Base-by-base conservation (phyloP, 2,329 filamentous ascomycete genomes). In the Grosmannia huntii region DNA sequence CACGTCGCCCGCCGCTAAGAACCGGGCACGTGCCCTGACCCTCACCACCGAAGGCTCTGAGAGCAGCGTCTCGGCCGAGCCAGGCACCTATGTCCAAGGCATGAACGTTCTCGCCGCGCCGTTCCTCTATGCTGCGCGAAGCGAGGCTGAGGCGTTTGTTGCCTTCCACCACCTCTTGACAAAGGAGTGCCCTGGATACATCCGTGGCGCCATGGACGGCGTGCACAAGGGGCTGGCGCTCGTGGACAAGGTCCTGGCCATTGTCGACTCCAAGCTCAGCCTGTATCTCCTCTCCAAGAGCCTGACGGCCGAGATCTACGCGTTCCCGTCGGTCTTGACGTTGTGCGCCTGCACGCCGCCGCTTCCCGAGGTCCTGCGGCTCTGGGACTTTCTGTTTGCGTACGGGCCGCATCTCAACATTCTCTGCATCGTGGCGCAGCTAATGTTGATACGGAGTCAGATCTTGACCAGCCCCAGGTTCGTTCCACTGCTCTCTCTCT, bases 21-120 rank as follows among this genome's bases (percentile, higher is more conserved):
- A 72, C 60, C 76, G 81, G 61, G 73, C 77, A n/a, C 76, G 80
- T 41, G 80, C 81, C 36, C 68, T 82, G 58, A 81, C 81, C 14
- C 72, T 85, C 57, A 85, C 81, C 1, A 85, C 80, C 0, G 83
- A 86, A 66, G 78, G 83, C 61, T 79, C 85, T 63, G 83, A 86
- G 62, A 75, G 76, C 7, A 80, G 79, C 59, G 67, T 70, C 23
- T 76, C 74, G 3, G 73, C 75, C 36, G 86, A 89, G 65, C 81
- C 89, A 12, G 89, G 90, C 36, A 91, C 89, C 48, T 99, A 99
- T 66, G 92, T 99, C 2, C 94, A 99, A 72, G 94, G 94, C 64
- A 97, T 99, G 92, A 99, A 99, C 69, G 94, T 99, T 48, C 81
- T 99, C 19, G 92, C 91, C 11, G 94, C 94, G 0, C 94, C 94